Evolutionary conservation across 2,329 filamentous ascomycete species (phyloP), one percentile per base, ranked within the genome.

Genomic region (Fusarium veterinarium): DNA sequence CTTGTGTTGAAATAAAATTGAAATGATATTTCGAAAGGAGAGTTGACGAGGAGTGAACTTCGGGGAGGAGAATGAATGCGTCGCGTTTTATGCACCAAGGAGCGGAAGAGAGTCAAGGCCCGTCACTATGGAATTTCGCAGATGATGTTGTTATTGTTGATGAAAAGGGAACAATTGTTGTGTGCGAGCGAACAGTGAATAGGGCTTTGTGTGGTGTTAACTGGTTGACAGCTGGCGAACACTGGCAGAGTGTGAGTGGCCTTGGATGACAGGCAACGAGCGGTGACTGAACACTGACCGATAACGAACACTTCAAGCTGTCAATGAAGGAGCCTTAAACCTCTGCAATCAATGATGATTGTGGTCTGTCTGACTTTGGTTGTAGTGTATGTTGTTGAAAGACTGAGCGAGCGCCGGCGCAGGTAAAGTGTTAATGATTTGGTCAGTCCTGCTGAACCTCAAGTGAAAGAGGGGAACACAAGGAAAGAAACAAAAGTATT

Each of bases 391-490:
- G 46, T 53, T 48, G 46, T 28, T 58, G 56, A 42, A 44, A 53
- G 70, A 64, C 51, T 68, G 55, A 49, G 46, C 60, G 69, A 69
- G 60, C 58, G 57, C 74, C 72, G 59, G 72, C 71, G 74, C 60
- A 64, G 59, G 60, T 60, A 53, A 64, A 41, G 69, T 64, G 49
- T 64, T 69, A 58, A 45, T 52, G n/a, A 56, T 63, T 45, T 66
- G 71, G 66, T 71, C 75, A 77, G 76, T 76, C 75, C 76, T 55
- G 76, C 76, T 78, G 76, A 76, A 57, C 57, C 69, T 71, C 63
- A 69, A 72, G 61, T 64, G 67, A 69, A 66, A 53, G 51, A 53
- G 38, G 52, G 60, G 60, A 40, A 64, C 66, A 76, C 74, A 74
- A 76, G 63, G 63, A 69, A 66, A 65, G 57, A 55, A 56, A 62